Evolutionary conservation across 164 flowering plant genomes (phyloP).

Genomic region (Berberis vulgaris): DNA sequence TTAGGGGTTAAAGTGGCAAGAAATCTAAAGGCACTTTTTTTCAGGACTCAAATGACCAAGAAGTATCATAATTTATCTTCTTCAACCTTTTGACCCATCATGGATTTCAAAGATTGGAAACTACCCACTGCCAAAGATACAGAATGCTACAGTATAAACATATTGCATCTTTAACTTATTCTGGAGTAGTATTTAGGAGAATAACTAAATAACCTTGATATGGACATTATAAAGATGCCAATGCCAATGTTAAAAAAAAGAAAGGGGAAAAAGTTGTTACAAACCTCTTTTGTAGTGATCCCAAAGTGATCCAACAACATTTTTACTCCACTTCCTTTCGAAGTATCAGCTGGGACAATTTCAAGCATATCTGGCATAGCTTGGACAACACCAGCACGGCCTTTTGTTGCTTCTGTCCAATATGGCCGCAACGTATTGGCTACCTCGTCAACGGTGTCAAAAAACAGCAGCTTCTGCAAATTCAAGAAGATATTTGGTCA

Average conservation of each 20-base stretch:
- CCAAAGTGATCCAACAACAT: slow-evolving; percentile 86
- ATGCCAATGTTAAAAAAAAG: neutral
- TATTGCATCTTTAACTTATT: too few relatives aligned
- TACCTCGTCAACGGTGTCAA: slow-evolving; percentile 68
- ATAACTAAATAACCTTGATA: neutral
- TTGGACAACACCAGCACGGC: slow-evolving; percentile 75
- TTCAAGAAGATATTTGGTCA: slow-evolving; percentile 2
- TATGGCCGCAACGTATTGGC: slow-evolving; percentile 59
- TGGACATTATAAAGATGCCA: neutral
- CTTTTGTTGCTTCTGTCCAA: slow-evolving; percentile 72
- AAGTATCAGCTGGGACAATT: slow-evolving; percentile 69
- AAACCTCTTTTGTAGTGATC: slow-evolving; percentile 59
- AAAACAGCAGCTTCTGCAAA: slow-evolving; percentile 75
- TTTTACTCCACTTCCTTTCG: slow-evolving; percentile 84
- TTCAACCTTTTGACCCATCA: too few relatives aligned
- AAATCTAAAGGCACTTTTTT: too few relatives aligned
- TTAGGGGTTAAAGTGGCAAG: too few relatives aligned
- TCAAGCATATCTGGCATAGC: slow-evolving; percentile 85
- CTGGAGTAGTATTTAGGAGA: neutral
- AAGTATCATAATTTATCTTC: too few relatives aligned
- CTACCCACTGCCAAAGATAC: too few relatives aligned
- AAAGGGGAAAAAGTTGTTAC: neutral
- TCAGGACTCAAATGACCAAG: too few relatives aligned
- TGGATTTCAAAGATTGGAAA: too few relatives aligned
- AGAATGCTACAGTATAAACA: too few relatives aligned